Conservation (phyloP, 176 grass and related monocot species). For the Avena insularis region DNA sequence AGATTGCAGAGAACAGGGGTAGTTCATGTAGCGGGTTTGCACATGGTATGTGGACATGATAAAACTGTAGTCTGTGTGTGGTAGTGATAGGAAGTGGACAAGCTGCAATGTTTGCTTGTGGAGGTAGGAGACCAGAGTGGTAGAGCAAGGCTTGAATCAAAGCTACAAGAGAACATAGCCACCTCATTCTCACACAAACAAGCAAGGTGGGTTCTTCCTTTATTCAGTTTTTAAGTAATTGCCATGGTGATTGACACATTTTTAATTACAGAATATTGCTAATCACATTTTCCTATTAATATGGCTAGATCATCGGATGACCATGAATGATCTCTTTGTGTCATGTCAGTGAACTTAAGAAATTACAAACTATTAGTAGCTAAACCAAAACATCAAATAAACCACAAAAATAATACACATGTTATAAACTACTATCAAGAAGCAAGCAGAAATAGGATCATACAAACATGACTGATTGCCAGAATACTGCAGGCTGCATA, state of each 20-base stretch:
- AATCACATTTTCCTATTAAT: background rate
- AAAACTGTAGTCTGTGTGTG: background rate
- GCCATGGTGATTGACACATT: background rate
- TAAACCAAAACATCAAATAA: conserved; percentile 12
- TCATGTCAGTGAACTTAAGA: background rate
- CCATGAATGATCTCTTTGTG: conserved; percentile 4
- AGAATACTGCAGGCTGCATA: too few relatives aligned
- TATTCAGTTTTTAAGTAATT: conserved; percentile 23
- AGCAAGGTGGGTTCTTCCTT: conserved; percentile 23
- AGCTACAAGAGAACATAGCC: conserved; percentile 52
- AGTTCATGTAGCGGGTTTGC: too few relatives aligned
- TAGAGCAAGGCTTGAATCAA: conserved; percentile 60
- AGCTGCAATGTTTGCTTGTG: conserved; percentile 60
- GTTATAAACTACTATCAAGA: too few relatives aligned
- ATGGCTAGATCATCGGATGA: background rate
- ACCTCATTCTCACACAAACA: background rate
- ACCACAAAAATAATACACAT: background rate
- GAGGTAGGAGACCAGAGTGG: conserved; percentile 56
- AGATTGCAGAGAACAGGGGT: too few relatives aligned
- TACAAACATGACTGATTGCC: too few relatives aligned
- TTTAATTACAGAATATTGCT: background rate
- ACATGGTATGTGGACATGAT: too few relatives aligned
- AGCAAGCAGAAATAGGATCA: too few relatives aligned
- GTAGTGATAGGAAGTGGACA: conserved; percentile 30
- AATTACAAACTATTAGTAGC: too few relatives aligned